These are phyloP conservation scores for Colletotrichum sp. DNA, from an alignment of 2,329 filamentous ascomycete genomes.

Conservation along the genomic window DNA sequence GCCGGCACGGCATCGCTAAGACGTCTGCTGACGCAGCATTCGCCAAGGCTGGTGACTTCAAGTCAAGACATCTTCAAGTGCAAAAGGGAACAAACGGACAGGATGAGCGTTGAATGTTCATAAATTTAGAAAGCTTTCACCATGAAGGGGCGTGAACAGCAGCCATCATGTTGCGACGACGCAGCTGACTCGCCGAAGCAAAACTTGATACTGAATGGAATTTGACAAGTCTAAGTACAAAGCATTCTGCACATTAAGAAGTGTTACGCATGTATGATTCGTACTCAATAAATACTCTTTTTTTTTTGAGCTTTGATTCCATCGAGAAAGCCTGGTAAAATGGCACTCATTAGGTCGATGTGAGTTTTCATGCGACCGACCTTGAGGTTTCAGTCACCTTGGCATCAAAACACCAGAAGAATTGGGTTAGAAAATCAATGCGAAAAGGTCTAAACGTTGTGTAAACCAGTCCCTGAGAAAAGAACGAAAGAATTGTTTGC, in stretches of 20 bases:
- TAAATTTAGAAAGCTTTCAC: background rate
- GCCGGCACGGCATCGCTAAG: background rate
- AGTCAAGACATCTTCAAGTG: background rate
- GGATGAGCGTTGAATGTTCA: background rate
- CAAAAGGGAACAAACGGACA: background rate
- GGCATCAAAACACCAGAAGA: background rate
- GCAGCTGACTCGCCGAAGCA: background rate
- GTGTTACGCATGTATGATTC: accelerated
- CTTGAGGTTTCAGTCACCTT: background rate
- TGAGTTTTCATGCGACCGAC: background rate
- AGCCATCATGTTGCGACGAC: accelerated
- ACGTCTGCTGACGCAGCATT: background rate
- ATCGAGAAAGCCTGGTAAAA: background rate
- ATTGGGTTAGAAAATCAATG: background rate
- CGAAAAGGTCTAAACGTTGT: background rate
- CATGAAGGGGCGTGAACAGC: accelerated
- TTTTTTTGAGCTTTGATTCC: background rate
- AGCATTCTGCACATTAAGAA: too few species aligned
- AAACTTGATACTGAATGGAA: background rate
- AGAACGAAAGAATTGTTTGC: background rate
- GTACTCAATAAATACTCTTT: accelerated
- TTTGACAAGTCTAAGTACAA: background rate
- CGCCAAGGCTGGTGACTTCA: background rate
- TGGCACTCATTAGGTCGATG: background rate
- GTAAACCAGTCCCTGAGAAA: background rate